Evolutionary conservation across 2,329 filamentous ascomycete species (phyloP).

Genomic region (Diaporthe humulicola): DNA sequence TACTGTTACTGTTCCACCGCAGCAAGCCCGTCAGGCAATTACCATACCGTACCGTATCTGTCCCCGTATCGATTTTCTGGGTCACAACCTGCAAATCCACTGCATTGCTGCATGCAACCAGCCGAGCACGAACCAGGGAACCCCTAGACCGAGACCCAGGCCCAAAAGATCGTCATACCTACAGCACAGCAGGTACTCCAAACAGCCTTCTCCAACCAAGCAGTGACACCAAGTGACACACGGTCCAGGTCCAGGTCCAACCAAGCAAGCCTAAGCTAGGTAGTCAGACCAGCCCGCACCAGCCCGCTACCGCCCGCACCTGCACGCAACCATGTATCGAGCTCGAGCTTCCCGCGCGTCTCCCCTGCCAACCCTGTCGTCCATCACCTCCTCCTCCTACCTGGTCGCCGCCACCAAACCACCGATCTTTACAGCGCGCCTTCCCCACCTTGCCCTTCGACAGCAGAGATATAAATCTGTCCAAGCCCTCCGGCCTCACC

Average conservation of each 20-base stretch:
- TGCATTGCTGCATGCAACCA: conserved; percentile 23
- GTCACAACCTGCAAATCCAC: conserved; percentile 19
- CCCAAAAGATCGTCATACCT: conserved; percentile 22
- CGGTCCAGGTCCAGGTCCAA: too few species aligned
- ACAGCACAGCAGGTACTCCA: not conserved
- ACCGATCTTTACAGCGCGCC: conserved; percentile 20
- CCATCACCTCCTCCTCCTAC: not conserved
- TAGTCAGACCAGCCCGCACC: not conserved
- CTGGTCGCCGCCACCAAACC: conserved; percentile 1
- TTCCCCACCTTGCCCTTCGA: conserved; percentile 32
- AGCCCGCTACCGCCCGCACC: not conserved
- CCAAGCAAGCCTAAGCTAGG: conserved; percentile 10
- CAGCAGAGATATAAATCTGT: conserved; percentile 34
- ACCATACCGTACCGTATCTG: not conserved
- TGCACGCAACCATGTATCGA: conserved; percentile 22
- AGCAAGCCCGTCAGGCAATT: not conserved
- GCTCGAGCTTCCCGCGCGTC: conserved; percentile 12
- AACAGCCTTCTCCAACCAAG: not conserved
- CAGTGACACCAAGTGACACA: not conserved
- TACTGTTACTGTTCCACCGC: not conserved
- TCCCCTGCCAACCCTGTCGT: conserved; percentile 25
- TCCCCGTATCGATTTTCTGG: not conserved
- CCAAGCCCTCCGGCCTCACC: conserved; percentile 7
- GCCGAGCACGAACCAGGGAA: conserved; percentile 17
- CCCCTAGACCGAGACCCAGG: conserved; percentile 7